Evolutionary conservation across 257 asterid species (phyloP), one percentile per base, ranked within the genome.

Genomic region (Salvia hispanica): DNA sequence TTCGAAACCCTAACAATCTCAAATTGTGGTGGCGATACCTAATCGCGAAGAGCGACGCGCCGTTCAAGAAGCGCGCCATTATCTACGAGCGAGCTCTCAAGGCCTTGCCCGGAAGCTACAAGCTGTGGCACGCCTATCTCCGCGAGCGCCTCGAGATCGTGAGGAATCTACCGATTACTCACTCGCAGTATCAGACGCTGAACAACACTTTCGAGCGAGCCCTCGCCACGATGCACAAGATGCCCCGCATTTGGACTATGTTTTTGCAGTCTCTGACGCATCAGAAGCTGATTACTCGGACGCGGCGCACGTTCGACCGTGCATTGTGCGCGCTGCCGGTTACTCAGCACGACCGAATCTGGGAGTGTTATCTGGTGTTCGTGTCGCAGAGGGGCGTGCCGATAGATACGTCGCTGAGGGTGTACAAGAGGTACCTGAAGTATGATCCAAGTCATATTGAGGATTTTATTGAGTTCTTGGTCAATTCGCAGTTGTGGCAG

Each of bases 201-300:
- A 90, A 94, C 85, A 91, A 94, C 82, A 91, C 99, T 0, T 94
- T 94, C 61, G 97, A 85, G 31, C 31, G 31, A 25, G 31, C 31
- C 31, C 31, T 25, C 31, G 31, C 31, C 31, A 25, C 92, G 12
- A 88, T 93, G 99, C 99, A 93, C 85, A 93, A 93, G 72, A 93
- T 93, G 99, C 99, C 99, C 9, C 83, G 95, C 0, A 85, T 93
- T 54, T 93, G 99, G 99, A 86, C 87, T 12, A 79, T 88, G 92
- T 93, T 84, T 42, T 73, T 93, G 61, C 85, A 81, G 62, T 79
- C 88, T 1, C 37, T 93, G 66, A 90, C 96, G 5, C 78, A 74
- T 5, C 99, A 93, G 86, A 85, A 88, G 82, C 72, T 90, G 16
- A 66, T 88, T 25, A 86, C 89, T 9, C 80, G 31, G 31, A 25